Evolutionary conservation across 2,329 filamentous ascomycete species (phyloP).

Genomic region (Aspergillus udagawae): DNA sequence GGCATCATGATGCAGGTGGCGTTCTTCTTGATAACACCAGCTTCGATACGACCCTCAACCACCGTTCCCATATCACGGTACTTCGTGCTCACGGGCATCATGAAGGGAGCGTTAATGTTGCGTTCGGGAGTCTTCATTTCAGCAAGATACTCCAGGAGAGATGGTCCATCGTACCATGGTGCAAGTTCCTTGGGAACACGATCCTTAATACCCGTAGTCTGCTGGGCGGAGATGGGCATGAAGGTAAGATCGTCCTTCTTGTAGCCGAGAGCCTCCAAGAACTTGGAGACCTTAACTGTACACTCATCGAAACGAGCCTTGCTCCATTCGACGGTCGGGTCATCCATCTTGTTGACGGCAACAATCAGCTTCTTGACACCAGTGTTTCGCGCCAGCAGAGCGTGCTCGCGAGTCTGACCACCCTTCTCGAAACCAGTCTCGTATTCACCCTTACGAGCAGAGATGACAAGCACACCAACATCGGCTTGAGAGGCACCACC

Average conservation of each 20-base stretch:
- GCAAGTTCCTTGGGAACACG: conserved; percentile 71
- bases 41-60: conserved; percentile 95
- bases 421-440: conserved; percentile 97
- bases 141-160: conserved; percentile 93
- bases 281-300: conserved; percentile 77
- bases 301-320: conserved; percentile 91
- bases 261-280: conserved; percentile 89
- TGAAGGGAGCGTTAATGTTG: conserved; percentile 96
- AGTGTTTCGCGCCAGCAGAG: conserved; percentile 95
- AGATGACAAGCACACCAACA: conserved; percentile 92
- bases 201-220: conserved; percentile 80
- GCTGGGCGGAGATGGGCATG: conserved; percentile 94
- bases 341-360: conserved; percentile 99
- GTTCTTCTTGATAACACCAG: conserved; percentile 88
- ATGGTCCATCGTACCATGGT: conserved; percentile 84
- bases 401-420: conserved; percentile 95
- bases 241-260: conserved; percentile 93
- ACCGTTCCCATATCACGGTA: conserved; percentile 97
- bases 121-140: conserved; percentile 88
- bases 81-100: conserved; percentile 97
- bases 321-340: conserved; percentile 92
- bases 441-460: conserved; percentile 95
- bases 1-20: conserved; percentile 91
- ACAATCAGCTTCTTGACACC: conserved; percentile 96
- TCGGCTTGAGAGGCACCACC: conserved; percentile 90